phyloP scores from a whole-genome alignment of 257 asterid genomes.

The Cinchona pubescens region DNA sequence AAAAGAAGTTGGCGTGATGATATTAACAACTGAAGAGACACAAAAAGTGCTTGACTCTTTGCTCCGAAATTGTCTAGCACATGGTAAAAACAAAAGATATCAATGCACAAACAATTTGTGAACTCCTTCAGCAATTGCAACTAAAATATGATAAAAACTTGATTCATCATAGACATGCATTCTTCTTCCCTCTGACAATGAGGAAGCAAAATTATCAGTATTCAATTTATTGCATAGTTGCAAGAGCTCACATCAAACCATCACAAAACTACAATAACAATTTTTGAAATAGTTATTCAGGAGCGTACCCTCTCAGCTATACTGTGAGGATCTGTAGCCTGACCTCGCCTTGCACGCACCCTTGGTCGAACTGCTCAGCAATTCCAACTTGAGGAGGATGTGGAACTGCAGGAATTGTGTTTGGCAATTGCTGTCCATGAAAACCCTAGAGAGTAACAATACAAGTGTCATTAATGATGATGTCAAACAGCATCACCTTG shows the following conservation, averaged over 20 bases:
- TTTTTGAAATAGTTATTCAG: not conserved
- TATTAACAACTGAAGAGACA: not conserved
- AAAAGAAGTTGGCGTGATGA: not conserved
- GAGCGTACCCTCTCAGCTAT: constrained; percentile 93
- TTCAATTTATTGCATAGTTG: not conserved
- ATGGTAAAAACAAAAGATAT: not conserved
- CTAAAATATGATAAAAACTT: not conserved
- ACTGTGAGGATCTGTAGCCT: constrained; percentile 99
- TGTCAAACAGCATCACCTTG: constrained; percentile 6
- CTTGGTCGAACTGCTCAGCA: constrained; percentile 82
- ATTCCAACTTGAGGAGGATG: too few relatives aligned
- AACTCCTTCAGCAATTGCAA: not conserved
- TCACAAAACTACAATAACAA: not conserved
- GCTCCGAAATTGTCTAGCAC: not conserved
- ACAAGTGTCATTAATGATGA: not conserved
- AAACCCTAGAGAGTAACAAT: constrained; percentile 52
- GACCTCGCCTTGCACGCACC: constrained; percentile 98
- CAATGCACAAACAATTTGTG: not conserved
- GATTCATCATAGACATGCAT: not conserved
- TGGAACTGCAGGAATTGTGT: constrained; percentile 56
- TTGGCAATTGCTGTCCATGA: constrained; percentile 69
- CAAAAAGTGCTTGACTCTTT: not conserved
- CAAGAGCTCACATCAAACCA: not conserved
- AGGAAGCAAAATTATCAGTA: not conserved
- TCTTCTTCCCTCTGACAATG: not conserved